Base-by-base conservation (phyloP, 176 grass and related monocot species). In the Rhynchospora pubera region DNA sequence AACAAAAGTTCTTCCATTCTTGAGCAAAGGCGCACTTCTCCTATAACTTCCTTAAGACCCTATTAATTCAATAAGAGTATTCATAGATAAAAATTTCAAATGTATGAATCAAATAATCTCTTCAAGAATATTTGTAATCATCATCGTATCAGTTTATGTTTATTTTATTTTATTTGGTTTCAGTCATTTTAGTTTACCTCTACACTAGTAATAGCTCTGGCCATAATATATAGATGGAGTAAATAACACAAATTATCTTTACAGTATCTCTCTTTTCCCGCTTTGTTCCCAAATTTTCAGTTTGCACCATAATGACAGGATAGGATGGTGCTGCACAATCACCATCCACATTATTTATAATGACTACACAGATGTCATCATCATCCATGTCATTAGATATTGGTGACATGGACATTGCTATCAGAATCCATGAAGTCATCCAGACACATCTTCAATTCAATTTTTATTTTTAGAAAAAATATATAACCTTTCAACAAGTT, bases 1-100 rank as follows among this genome's bases (percentile, higher is more conserved):
- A 98, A 87, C 71, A 98, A 76, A 76, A 98, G 85, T 19, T 85
- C 85, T 91, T 98, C 92, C 88, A 98, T 81, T 91, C 84, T 90
- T 81, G 89, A 89, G 89, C 90, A 98, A 45, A 94, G 84, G 18
- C 85, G 87, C 83, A 88, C 87, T 77, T 94, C 92, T 79, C 76
- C 74, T 84, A 91, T 62, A 53, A 93, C 90, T 84, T 78, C 87
- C 89, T 91, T 94, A 42, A 94, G 88, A 86, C 68, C 92, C 95
- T 98, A 85, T 46, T 83, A 73, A 22, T 80, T 80, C 26, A 77
- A 77, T 30, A 55, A 53, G 21, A 1, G 4, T 75, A 53, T 32
- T 32, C 30, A 1, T 51, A 51, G 24, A 28, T 28, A 28, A 50
- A 51, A 0, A 52, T 28, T 55, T 55, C 13, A 16, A 30, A 56